Evolutionary conservation across 331 rosid species (phyloP).

Genomic region (Arachis monticola): DNA sequence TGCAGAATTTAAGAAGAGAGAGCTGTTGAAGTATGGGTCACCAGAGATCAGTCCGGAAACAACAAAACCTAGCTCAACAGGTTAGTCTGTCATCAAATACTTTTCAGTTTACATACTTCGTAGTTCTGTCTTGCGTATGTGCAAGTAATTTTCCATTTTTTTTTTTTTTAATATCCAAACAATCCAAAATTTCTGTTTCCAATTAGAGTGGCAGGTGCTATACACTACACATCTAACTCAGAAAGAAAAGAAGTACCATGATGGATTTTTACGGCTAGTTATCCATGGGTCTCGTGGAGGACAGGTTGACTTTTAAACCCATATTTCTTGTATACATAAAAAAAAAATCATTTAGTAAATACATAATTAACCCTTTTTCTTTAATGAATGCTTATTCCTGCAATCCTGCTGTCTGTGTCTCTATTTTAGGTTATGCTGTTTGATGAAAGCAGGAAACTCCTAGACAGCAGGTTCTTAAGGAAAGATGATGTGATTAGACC

Average conservation of each 20-base stretch:
- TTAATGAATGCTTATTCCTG: background rate
- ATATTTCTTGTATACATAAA: constrained; percentile 16
- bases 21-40: constrained; percentile 61
- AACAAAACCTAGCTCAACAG: constrained; percentile 50
- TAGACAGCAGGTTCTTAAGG: constrained; percentile 69
- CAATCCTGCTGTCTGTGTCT: constrained; percentile 14
- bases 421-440: constrained; percentile 63
- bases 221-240: constrained; percentile 79
- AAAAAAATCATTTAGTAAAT: background rate
- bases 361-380: constrained; percentile 4
- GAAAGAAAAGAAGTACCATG: constrained; percentile 85
- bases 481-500: constrained; percentile 59
- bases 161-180: constrained; percentile 18
- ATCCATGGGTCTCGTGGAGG: constrained; percentile 51
- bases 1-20: constrained; percentile 89
- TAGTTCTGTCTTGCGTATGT: background rate
- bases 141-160: too few species aligned
- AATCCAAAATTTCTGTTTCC: constrained; percentile 9
- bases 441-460: constrained; percentile 58
- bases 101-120: constrained; percentile 5
- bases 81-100: constrained; percentile 48
- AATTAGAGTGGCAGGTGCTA: constrained; percentile 68
- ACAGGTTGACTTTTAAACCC: constrained; percentile 58
- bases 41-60: constrained; percentile 60
- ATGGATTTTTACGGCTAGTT: constrained; percentile 63